Conservation (phyloP, 495 filamentous ascomycete genomes). For the Pyrenopolyporus hunteri region DNA sequence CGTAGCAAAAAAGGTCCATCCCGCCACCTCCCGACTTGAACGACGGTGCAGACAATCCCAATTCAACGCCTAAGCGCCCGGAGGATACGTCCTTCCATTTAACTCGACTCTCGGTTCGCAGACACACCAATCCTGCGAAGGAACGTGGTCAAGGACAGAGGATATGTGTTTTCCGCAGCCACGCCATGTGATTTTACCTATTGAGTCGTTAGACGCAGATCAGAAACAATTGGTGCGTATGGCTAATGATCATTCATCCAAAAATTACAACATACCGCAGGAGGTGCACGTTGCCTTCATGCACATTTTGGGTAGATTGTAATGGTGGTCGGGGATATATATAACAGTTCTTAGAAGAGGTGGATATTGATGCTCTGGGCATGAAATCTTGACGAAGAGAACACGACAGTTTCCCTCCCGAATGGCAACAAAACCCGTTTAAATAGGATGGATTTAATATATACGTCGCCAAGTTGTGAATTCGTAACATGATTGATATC, state of each 20-base stretch:
- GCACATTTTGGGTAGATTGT: conserved; percentile 38
- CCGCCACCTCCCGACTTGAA: too few species aligned
- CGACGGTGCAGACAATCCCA: too few species aligned
- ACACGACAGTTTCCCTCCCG: too few species aligned
- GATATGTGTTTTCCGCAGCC: conserved; percentile 76
- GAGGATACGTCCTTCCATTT: conserved; percentile 67
- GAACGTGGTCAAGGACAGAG: conserved; percentile 66
- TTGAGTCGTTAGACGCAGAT: background rate
- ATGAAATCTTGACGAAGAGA: too few species aligned
- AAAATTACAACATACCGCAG: conserved; percentile 32
- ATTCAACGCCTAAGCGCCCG: conserved; percentile 46
- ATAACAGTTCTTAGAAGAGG: background rate
- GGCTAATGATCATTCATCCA: background rate
- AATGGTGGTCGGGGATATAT: background rate
- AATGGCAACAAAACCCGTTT: too few species aligned
- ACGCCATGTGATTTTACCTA: conserved; percentile 72
- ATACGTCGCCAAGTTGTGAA: conserved; percentile 8
- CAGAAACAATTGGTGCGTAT: background rate
- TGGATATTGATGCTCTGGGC: too few species aligned
- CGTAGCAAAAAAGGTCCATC: too few species aligned
- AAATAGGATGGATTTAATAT: too few species aligned
- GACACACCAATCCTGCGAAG: conserved; percentile 65
- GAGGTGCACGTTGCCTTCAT: conserved; percentile 38
- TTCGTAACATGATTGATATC: background rate
- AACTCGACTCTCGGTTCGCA: conserved; percentile 67